A percentile compares a stretch with the other conserved stretches of the same genome.
Evolutionary conservation across 1,284 basidiomycete genomes (phyloP).

Genomic region (Irpex lacteus): DNA sequence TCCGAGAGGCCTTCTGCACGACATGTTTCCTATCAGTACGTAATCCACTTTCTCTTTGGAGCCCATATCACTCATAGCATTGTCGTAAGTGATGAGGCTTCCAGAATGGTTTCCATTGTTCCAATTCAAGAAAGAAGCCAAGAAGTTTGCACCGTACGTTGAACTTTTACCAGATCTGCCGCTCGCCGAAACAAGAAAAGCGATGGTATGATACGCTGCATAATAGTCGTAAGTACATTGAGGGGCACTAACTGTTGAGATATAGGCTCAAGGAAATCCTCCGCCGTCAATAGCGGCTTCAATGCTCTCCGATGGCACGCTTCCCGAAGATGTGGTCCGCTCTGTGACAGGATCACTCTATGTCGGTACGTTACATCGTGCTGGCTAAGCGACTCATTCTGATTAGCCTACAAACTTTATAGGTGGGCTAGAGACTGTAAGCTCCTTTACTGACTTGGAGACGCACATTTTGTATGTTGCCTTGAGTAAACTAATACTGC

Average conservation of each 20-base stretch:
- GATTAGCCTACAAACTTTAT: neutral
- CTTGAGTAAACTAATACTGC: no score
- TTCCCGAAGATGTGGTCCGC: conserved; percentile 12
- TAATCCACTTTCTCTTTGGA: neutral
- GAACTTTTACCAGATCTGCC: neutral
- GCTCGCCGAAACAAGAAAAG: neutral
- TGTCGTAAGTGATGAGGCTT: neutral
- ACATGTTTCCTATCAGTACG: conserved; percentile 20
- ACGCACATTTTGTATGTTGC: neutral
- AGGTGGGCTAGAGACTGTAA: conserved; percentile 14
- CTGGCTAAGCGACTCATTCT: neutral
- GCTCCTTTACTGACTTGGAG: neutral
- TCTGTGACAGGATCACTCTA: conserved; percentile 15
- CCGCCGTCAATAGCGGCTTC: neutral
- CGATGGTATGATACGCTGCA: no score
- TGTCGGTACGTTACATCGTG: conserved; percentile 10
- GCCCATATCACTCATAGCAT: neutral
- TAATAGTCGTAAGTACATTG: neutral
- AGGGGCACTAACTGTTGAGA: neutral
- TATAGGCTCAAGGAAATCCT: neutral
- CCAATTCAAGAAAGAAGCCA: neutral
- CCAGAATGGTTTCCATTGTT: neutral
- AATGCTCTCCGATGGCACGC: conserved; percentile 1
- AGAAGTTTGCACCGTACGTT: neutral
- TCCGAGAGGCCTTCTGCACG: conserved; percentile 12